These are phyloP conservation scores for Rhodotorula sp. DNA, from an alignment of 1,284 basidiomycete species.

Conservation along the genomic window DNA sequence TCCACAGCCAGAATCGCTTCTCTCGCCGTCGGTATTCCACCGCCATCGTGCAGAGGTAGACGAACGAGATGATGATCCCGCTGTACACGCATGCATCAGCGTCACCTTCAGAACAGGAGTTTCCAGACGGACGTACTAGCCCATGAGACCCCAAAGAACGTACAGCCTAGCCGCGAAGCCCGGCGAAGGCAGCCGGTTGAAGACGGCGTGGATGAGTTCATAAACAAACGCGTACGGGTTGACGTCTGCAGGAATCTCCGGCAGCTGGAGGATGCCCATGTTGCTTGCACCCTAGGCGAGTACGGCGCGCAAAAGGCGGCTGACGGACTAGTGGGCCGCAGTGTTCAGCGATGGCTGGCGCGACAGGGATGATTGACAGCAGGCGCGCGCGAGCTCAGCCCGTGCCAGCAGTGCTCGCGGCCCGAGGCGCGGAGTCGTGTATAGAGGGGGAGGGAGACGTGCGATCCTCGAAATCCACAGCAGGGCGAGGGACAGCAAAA, in stretches of 20 bases:
- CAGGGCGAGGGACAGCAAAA: no score
- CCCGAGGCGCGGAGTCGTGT: no score
- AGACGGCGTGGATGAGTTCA: not conserved
- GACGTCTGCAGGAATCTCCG: not conserved
- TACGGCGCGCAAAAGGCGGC: not conserved
- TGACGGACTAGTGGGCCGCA: no score
- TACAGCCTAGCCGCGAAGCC: slow-evolving; percentile 11
- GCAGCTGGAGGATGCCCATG: not conserved
- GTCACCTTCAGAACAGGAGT: no score
- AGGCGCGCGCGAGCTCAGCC: no score
- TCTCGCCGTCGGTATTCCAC: slow-evolving; percentile 18
- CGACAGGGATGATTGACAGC: no score
- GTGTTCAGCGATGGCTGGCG: no score
- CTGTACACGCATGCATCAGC: not conserved
- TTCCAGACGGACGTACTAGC: slow-evolving; percentile 28
- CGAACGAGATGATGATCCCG: slow-evolving; percentile 4
- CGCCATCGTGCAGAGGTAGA: slow-evolving; percentile 2
- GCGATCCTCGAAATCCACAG: no score
- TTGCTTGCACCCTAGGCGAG: not conserved
- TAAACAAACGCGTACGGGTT: slow-evolving; percentile 5
- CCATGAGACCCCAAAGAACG: slow-evolving; percentile 18
- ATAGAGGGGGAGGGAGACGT: no score
- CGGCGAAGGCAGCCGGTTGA: slow-evolving; percentile 1
- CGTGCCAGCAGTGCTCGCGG: no score
- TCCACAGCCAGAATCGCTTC: slow-evolving; percentile 20